These are phyloP conservation scores for Ophiostoma montium DNA, from an alignment of 2,329 filamentous ascomycete genomes.

Conservation along the genomic window DNA sequence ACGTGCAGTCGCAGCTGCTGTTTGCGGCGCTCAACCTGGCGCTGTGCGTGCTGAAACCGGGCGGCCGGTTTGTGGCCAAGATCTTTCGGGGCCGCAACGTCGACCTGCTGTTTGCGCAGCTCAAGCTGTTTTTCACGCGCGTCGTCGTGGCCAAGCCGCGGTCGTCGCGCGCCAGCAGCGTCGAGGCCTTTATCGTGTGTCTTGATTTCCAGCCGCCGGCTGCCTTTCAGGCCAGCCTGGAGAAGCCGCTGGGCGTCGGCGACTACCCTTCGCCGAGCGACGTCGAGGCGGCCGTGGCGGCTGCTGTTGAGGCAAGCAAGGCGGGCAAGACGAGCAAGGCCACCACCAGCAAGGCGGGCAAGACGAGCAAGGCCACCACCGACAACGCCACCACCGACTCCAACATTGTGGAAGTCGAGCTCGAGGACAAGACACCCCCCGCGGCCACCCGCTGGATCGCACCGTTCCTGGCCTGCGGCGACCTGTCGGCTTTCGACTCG, in stretches of 20 bases:
- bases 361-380: neutral
- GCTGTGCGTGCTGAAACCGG: constrained; percentile 71
- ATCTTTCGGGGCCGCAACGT: constrained; percentile 93
- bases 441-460: constrained; percentile 59
- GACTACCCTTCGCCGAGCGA: constrained; percentile 14
- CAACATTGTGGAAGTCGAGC: constrained; percentile 35
- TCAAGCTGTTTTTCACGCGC: constrained; percentile 77
- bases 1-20: constrained; percentile 89
- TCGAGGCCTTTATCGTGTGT: constrained; percentile 95
- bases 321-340: neutral
- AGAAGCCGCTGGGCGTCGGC: constrained; percentile 50
- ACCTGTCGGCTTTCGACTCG: constrained; percentile 86
- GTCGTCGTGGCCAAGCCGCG: constrained; percentile 89
- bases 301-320: neutral
- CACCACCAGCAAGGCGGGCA: neutral
- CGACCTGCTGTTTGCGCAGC: constrained; percentile 86
- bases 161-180: constrained; percentile 86
- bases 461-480: constrained; percentile 92
- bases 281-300: neutral
- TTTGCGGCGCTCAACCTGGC: constrained; percentile 90
- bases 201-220: constrained; percentile 71
- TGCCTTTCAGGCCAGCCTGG: constrained; percentile 61
- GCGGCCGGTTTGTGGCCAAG: constrained; percentile 94
- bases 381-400: constrained; percentile 15
- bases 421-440: constrained; percentile 19